These are phyloP conservation scores for Ustilago lituana DNA, from an alignment of 1,284 basidiomycete species.

Conservation along the genomic window DNA sequence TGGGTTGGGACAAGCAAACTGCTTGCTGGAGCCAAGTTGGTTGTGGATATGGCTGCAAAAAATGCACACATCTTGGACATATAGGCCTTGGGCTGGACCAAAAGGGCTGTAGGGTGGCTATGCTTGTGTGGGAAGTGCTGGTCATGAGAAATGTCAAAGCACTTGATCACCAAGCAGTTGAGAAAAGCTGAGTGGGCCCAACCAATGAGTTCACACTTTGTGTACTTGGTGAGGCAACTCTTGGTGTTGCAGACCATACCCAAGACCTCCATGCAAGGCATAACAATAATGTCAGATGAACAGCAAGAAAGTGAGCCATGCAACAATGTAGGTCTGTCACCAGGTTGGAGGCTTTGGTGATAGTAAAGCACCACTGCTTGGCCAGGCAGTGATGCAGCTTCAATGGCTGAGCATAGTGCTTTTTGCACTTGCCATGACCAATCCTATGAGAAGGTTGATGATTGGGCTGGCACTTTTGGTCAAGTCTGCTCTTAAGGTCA, in stretches of 20 bases:
- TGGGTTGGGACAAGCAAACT: background rate
- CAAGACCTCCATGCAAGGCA: conserved; percentile 9
- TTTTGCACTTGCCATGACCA: no score
- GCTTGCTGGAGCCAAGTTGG: background rate
- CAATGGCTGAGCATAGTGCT: no score
- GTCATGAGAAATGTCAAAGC: background rate
- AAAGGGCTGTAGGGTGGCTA: background rate
- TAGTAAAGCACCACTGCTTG: no score
- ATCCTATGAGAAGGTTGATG: no score
- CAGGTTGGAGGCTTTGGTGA: no score
- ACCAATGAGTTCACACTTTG: conserved; percentile 2
- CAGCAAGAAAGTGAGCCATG: conserved; percentile 6
- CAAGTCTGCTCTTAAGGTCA: no score
- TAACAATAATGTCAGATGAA: conserved; percentile 5
- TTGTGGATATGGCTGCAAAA: conserved; percentile 2
- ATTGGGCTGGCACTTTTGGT: no score
- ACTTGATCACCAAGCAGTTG: background rate
- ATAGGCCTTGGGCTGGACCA: conserved; percentile 7
- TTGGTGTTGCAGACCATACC: no score
- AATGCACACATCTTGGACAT: conserved; percentile 1
- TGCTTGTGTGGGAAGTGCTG: no score
- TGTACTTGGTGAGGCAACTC: background rate
- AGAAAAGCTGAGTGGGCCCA: background rate
- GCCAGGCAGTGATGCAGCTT: no score
- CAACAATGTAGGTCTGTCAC: no score